Evolutionary conservation across 2,329 filamentous ascomycete species (phyloP), one percentile per base, ranked within the genome.

Genomic region (Gremmenia infestans): DNA sequence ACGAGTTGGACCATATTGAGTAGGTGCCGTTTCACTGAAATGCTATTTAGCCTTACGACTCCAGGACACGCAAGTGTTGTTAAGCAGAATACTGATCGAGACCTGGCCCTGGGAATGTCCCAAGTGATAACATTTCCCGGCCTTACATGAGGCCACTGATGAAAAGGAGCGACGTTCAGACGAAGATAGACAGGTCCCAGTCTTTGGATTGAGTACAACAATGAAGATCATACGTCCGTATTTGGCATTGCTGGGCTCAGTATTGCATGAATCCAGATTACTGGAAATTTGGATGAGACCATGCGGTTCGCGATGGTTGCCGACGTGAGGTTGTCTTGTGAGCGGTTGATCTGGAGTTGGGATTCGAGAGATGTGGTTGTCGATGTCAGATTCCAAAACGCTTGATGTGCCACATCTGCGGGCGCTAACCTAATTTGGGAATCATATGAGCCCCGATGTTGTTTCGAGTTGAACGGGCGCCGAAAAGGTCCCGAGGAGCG

Each of bases 151-250:
- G 50, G 48, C 53, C 50, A 52, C 53, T 46, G 47, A 45, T 14
- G 22, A 49, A n/a, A 22, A 50, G 52, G 53, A 52, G 56, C 52
- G n/a, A 12, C 11, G 5, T 58, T 58, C 55, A 55, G 58, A 58
- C 49, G 55, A 56, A 56, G 42, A 54, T 46, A 53, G 36, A 22
- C 40, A 17, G 25, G 50, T 39, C 12, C 37, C 37, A 15, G 37
- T 40, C 36, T 39, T 40, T 15, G n/a, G 37, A 17, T 40, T 40
- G 37, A 40, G 37, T 40, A 17, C 37, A 40, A 17, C 37, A 57
- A 50, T 52, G 58, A 52, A 45, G 53, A 60, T 57, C 55, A 55
- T 17, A 40, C 37, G 7, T 40, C 14, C 8, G 37, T 17, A 40
- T 15, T 5, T 6, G 37, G 14, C 37, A 40, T 40, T 17, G 2